Conservation (phyloP, 2,329 filamentous ascomycete species). For the Claviceps sp. region DNA sequence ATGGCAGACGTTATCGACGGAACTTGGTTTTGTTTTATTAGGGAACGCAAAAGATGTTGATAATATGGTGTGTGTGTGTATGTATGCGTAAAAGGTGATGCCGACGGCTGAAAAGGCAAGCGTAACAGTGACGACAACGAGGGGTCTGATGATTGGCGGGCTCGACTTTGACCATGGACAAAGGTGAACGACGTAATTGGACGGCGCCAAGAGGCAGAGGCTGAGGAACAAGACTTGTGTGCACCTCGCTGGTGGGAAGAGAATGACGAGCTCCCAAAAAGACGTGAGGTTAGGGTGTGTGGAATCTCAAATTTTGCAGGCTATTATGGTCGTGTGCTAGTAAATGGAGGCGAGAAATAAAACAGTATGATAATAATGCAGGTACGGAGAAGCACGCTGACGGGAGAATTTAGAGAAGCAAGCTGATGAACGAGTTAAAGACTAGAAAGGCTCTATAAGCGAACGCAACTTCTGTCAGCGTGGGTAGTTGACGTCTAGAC, state of each 20-base stretch:
- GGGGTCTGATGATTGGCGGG: neutral
- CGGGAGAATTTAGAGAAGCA: too few relatives aligned
- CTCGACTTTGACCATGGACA: neutral
- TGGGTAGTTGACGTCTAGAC: too few relatives aligned
- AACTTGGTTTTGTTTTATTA: neutral
- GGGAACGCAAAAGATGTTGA: neutral
- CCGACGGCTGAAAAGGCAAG: neutral
- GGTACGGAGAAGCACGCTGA: too few relatives aligned
- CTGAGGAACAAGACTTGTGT: neutral
- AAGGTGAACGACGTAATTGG: constrained; percentile 1
- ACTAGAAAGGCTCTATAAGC: too few relatives aligned
- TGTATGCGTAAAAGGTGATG: neutral
- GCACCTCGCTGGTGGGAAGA: neutral
- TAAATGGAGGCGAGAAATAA: neutral
- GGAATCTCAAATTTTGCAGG: neutral
- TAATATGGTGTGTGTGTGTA: neutral
- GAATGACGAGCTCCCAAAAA: neutral
- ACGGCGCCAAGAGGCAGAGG: neutral
- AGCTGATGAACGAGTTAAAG: too few relatives aligned
- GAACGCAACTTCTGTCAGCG: too few relatives aligned
- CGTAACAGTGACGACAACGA: neutral
- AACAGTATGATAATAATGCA: too few relatives aligned
- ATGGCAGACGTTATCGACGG: constrained; percentile 8
- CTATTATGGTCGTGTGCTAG: too few relatives aligned
- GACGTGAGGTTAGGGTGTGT: neutral